These are phyloP conservation scores for Golovinomyces cichoracearum DNA, from an alignment of 2,329 filamentous ascomycete species.

Conservation along the genomic window DNA sequence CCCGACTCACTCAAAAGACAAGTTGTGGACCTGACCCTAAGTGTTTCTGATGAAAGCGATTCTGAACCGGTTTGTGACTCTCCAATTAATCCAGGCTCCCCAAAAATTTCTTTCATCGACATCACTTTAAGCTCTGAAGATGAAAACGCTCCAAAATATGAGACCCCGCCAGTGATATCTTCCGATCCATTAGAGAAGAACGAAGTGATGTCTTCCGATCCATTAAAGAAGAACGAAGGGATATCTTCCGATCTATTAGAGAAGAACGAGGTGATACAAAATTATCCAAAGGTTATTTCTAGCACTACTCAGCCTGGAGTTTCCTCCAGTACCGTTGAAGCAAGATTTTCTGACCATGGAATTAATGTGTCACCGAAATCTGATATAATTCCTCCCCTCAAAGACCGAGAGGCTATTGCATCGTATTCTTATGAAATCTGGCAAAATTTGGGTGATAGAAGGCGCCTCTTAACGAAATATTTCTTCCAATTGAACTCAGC, in stretches of 20 bases:
- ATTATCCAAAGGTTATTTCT: background rate
- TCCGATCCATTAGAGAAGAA: background rate
- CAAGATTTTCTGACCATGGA: background rate
- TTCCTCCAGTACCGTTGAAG: background rate
- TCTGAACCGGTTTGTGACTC: too few relatives aligned
- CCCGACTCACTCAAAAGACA: background rate
- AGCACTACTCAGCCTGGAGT: background rate
- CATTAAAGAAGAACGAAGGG: too few relatives aligned
- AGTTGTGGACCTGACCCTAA: background rate
- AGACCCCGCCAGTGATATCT: background rate
- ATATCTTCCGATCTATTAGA: background rate
- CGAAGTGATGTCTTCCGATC: too few relatives aligned
- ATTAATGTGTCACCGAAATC: background rate
- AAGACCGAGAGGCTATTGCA: constrained; percentile 8
- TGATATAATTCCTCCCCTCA: constrained; percentile 6
- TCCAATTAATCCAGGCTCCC: background rate
- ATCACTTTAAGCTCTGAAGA: constrained; percentile 8
- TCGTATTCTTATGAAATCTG: constrained; percentile 6
- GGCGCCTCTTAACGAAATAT: constrained; percentile 20
- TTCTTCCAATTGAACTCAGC: constrained; percentile 13
- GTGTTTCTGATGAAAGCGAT: background rate
- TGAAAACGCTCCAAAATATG: background rate
- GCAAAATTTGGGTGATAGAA: constrained; percentile 9
- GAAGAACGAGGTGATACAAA: background rate
- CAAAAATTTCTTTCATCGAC: constrained; percentile 4